phyloP scores from a whole-genome alignment of 2,329 filamentous ascomycete genomes.

The Fusarium miscanthi region DNA sequence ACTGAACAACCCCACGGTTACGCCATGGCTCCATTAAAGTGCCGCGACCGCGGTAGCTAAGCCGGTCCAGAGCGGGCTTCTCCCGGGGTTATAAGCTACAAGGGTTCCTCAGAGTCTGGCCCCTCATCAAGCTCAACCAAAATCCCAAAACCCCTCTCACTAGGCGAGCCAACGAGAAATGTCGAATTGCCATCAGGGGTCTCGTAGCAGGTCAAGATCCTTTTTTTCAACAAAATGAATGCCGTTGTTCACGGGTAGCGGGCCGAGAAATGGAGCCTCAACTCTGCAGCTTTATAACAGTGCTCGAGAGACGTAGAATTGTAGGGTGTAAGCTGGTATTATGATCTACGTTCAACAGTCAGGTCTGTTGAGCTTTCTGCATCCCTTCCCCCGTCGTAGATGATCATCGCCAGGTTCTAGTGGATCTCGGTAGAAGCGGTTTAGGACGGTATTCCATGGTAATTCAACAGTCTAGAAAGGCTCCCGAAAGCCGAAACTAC shows the following conservation, averaged over 20 bases:
- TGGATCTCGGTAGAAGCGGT: constrained; percentile 30
- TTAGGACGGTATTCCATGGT: constrained; percentile 22
- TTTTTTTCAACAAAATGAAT: constrained; percentile 28
- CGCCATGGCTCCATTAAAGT: constrained; percentile 22
- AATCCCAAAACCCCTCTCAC: constrained; percentile 12
- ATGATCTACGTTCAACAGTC: neutral
- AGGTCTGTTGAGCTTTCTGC: constrained; percentile 13
- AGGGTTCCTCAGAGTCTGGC: neutral
- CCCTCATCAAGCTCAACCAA: constrained; percentile 31
- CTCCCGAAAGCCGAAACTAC: constrained; percentile 35
- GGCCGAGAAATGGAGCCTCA: constrained; percentile 17
- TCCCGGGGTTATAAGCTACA: constrained; percentile 24
- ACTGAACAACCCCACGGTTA: constrained; percentile 31
- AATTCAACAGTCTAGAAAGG: neutral
- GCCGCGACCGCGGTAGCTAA: constrained; percentile 23
- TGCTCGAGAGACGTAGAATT: neutral
- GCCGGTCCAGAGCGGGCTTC: constrained; percentile 22
- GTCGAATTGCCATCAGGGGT: constrained; percentile 39
- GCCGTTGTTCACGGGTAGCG: neutral
- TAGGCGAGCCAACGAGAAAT: constrained; percentile 41
- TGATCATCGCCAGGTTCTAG: constrained; percentile 10
- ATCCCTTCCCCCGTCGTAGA: constrained; percentile 3
- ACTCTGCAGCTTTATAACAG: neutral
- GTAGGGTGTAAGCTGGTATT: neutral
- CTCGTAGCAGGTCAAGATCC: constrained; percentile 11